These are phyloP conservation scores for Nemania diffusa DNA, from an alignment of 2,329 filamentous ascomycete genomes.

Conservation along the genomic window DNA sequence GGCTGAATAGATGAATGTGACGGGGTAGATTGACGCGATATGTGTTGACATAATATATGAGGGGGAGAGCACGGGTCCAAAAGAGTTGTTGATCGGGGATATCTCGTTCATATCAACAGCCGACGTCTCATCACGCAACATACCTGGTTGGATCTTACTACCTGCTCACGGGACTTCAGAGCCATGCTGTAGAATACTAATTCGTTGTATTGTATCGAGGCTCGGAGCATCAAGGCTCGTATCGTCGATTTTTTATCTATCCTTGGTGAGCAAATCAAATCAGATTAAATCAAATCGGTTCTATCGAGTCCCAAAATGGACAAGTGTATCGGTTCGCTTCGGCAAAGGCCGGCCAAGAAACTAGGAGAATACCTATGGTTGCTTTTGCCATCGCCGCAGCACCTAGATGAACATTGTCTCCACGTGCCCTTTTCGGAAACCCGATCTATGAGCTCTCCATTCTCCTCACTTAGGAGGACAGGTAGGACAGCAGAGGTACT, in stretches of 20 bases:
- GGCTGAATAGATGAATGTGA: slow-evolving; percentile 1
- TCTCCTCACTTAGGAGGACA: not conserved
- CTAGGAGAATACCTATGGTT: not conserved
- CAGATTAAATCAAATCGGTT: not conserved
- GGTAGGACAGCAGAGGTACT: not conserved
- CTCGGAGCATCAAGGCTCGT: not conserved
- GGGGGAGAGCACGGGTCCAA: not conserved
- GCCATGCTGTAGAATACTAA: not conserved
- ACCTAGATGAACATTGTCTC: not conserved
- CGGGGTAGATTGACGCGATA: slow-evolving; percentile 20
- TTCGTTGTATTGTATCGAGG: not conserved
- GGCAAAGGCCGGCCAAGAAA: not conserved
- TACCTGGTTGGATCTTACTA: not conserved
- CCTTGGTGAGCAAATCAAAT: not conserved
- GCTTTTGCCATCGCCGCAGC: not conserved
- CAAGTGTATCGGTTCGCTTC: not conserved
- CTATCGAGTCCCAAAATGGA: not conserved
- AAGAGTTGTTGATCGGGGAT: not conserved
- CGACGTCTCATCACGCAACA: slow-evolving; percentile 10
- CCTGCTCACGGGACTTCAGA: not conserved
- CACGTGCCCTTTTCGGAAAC: not conserved
- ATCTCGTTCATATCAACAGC: slow-evolving; percentile 11
- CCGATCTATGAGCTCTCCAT: not conserved
- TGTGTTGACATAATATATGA: slow-evolving; percentile 19
- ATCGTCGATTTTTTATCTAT: not conserved